A percentile compares a stretch with the other conserved stretches of the same genome.
These are phyloP conservation scores for Melaleuca quinquenervia DNA, from an alignment of 345 rosid species.

Conservation along the genomic window DNA sequence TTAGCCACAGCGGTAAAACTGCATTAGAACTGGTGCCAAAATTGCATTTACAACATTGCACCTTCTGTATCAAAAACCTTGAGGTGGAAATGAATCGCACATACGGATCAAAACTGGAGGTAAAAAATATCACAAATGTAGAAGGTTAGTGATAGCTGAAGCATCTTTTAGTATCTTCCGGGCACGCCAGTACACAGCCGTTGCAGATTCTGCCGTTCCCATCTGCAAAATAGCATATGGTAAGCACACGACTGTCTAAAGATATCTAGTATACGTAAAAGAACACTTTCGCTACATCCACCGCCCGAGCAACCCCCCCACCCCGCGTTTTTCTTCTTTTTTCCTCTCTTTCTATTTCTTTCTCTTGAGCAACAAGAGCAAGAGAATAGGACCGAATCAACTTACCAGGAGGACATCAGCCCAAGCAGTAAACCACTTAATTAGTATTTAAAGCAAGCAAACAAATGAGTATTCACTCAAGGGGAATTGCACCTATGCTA, in stretches of 20 bases:
- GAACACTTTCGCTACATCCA: neutral
- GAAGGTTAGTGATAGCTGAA: constrained; percentile 12
- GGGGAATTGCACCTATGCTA: neutral
- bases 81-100: no score
- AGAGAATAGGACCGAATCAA: neutral
- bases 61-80: neutral
- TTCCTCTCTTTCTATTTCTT: no score
- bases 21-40: neutral
- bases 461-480: neutral
- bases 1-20: neutral
- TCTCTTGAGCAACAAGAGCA: neutral
- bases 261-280: neutral
- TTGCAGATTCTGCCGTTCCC: constrained; percentile 75
- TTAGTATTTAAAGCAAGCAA: neutral
- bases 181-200: constrained; percentile 71
- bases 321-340: no score
- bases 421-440: neutral
- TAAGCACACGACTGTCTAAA: neutral
- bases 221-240: constrained; percentile 26
- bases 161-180: constrained; percentile 51
- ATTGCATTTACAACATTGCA: neutral
- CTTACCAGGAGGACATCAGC: neutral
- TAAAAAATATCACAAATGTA: neutral
- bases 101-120: constrained; percentile 1
- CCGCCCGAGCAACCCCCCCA: neutral